phyloP scores from a whole-genome alignment of 148 eudicot genomes.

The Amaranthus palmeri region DNA sequence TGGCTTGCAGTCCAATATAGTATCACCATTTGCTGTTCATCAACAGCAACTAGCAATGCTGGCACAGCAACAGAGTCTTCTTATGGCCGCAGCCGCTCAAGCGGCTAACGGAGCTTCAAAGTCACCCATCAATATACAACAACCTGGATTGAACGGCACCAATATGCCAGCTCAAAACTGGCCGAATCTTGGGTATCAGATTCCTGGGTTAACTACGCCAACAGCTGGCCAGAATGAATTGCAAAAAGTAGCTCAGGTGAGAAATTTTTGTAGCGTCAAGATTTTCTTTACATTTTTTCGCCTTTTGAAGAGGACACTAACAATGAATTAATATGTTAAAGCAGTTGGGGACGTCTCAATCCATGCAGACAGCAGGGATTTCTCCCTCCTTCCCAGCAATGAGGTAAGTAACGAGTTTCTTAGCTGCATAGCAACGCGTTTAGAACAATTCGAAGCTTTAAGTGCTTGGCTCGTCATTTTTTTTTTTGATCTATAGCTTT shows the following conservation, averaged over 20 bases:
- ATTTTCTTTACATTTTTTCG: neutral
- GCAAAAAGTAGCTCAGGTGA: conserved; percentile 70
- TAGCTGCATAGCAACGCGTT: neutral
- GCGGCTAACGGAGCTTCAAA: conserved; percentile 54
- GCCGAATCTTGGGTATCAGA: conserved; percentile 70
- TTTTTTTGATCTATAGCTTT: too few relatives aligned
- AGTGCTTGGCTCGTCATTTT: too few relatives aligned
- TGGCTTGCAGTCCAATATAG: conserved; percentile 70
- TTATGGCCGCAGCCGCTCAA: conserved; percentile 90
- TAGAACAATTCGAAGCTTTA: too few relatives aligned
- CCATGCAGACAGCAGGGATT: conserved; percentile 48
- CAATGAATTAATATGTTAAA: conserved; percentile 12
- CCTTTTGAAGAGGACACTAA: neutral
- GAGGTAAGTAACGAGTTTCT: conserved; percentile 28
- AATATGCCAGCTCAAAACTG: conserved; percentile 58
- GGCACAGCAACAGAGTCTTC: conserved; percentile 87
- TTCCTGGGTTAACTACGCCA: conserved; percentile 66
- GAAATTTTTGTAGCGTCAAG: neutral
- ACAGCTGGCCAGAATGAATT: conserved; percentile 54
- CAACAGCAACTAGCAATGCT: conserved; percentile 91
- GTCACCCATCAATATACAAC: conserved; percentile 40
- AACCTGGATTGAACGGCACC: conserved; percentile 47
- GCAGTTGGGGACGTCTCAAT: conserved; percentile 57
- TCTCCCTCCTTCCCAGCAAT: conserved; percentile 42
- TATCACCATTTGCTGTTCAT: conserved; percentile 76